Evolutionary conservation across 768 basidiomycete genomes (phyloP).

Genomic region (Lactarius sanguifluus): DNA sequence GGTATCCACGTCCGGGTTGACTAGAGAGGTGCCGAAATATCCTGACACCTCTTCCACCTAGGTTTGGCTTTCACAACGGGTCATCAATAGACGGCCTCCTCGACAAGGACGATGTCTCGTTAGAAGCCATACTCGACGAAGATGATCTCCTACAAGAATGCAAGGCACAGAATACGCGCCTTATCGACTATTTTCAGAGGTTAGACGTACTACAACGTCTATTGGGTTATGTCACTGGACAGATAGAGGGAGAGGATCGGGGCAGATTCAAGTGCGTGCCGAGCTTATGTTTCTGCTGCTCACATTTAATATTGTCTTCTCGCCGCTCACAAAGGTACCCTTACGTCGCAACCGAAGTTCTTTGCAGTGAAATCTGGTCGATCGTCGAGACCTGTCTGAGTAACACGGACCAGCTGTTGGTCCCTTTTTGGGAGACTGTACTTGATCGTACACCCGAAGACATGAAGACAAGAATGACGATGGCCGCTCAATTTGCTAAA

Average conservation of each 20-base stretch:
- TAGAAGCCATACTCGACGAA: slow-evolving; percentile 92
- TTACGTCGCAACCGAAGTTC: slow-evolving; percentile 88
- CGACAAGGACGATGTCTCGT: slow-evolving; percentile 83
- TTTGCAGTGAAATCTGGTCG: slow-evolving; percentile 94
- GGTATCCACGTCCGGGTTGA: slow-evolving; percentile 19
- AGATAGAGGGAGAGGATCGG: slow-evolving; percentile 77
- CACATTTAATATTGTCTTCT: slow-evolving; percentile 24
- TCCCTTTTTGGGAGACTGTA: slow-evolving; percentile 90
- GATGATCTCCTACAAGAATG: slow-evolving; percentile 93
- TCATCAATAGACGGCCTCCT: slow-evolving; percentile 88
- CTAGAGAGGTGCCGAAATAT: not conserved
- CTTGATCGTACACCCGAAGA: slow-evolving; percentile 78
- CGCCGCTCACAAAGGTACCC: slow-evolving; percentile 69
- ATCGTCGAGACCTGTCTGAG: slow-evolving; percentile 87
- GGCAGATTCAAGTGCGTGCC: slow-evolving; percentile 76
- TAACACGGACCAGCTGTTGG: slow-evolving; percentile 66
- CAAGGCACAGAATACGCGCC: slow-evolving; percentile 88
- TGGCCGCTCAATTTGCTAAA: slow-evolving; percentile 93
- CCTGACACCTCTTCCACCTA: slow-evolving; percentile 33
- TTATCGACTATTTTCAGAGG: slow-evolving; percentile 85
- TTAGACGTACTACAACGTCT: slow-evolving; percentile 78
- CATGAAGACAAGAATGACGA: slow-evolving; percentile 82
- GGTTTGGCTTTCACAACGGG: slow-evolving; percentile 90
- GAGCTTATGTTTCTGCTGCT: slow-evolving; percentile 15
- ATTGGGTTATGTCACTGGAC: slow-evolving; percentile 82